Evolutionary conservation across 2,329 filamentous ascomycete species (phyloP), one percentile per base, ranked within the genome.

Genomic region (Didymella glomerata): DNA sequence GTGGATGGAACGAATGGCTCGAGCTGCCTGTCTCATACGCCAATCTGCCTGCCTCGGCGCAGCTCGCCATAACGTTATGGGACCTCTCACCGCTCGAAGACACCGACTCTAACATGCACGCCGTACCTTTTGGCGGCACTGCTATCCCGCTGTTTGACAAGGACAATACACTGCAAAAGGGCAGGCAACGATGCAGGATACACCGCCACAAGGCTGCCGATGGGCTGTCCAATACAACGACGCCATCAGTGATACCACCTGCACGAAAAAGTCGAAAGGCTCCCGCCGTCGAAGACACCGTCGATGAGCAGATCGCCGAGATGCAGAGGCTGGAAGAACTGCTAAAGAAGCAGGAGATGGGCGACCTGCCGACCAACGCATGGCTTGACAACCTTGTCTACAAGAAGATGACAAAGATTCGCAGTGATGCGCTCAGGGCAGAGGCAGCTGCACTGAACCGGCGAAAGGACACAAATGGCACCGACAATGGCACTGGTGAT

Each of bases 281-380:
- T 2, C 83, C 79, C 40, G 81, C 80, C 5, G 79, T 80, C 48
- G 78, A 78, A 40, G 75, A 78, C 51, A 71, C 73, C 1, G 78
- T 83, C 1, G 80, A 83, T n/a, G 87, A 90, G 57, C 89, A 89
- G 67, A 88, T 96, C 60, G 88, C 92, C 52, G 95, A 99, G 77
- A 84, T 97, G 62, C 93, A 97, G 69, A 85, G 95, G 18, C 85
- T 99, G 67, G 93, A 98, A 72, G 89, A 88, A 53, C 78, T 98
- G 22, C 90, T 99, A 74, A 99, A 99, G 79, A 96, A 97, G 78
- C 95, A 98, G 73, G 96, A 99, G 74, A 96, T 97, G 90, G 93
- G 93, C 18, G 95, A 99, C 75, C 94, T 99, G 25, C 88, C 92
- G 0, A 87, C 93, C 16, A 90, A 97, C 47, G 92, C 96, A 69